A percentile compares a stretch with the other conserved stretches of the same genome.
Evolutionary conservation across 2,329 filamentous ascomycete genomes (phyloP).

Genomic region (Scopulariopsis brevicaulis): DNA sequence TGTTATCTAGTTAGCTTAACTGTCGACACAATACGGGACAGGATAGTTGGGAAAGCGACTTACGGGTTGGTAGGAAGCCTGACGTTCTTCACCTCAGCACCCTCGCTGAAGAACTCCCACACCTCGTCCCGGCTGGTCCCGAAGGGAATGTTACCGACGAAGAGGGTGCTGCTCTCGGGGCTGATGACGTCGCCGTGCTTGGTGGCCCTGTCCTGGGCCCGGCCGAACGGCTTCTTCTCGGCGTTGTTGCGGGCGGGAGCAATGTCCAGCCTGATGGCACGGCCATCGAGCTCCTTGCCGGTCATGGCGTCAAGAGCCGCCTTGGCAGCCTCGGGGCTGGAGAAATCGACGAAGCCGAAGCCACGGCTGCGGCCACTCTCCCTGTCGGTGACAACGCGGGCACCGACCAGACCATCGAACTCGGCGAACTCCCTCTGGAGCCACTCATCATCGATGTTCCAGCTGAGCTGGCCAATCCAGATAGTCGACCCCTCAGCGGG

Average conservation of each 20-base stretch:
- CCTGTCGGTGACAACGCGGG: constrained; percentile 76
- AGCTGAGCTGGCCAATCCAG: constrained; percentile 84
- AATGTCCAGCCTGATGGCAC: constrained; percentile 68
- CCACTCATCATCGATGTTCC: constrained; percentile 78
- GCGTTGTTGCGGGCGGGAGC: constrained; percentile 42
- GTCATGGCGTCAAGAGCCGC: constrained; percentile 68
- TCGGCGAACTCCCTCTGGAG: constrained; percentile 72
- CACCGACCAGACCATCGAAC: constrained; percentile 60
- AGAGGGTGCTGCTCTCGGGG: constrained; percentile 76
- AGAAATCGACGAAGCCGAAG: constrained; percentile 89
- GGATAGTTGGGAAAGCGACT: constrained; percentile 17
- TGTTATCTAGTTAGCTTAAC: constrained; percentile 19
- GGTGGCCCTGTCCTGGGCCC: constrained; percentile 52
- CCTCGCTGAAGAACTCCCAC: constrained; percentile 60
- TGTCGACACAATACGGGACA: constrained; percentile 8
- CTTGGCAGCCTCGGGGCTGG: constrained; percentile 51
- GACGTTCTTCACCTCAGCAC: constrained; percentile 63
- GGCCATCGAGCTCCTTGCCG: constrained; percentile 62
- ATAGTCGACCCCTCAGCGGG: constrained; percentile 48
- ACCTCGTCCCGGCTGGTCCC: constrained; percentile 68
- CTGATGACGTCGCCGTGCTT: constrained; percentile 71
- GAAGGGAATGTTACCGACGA: constrained; percentile 86
- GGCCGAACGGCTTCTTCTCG: constrained; percentile 24
- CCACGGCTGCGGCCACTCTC: constrained; percentile 75
- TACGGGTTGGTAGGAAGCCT: constrained; percentile 78